Conservation (phyloP, 108 stramenopile species). For the Cylindrotheca fusiformis region DNA sequence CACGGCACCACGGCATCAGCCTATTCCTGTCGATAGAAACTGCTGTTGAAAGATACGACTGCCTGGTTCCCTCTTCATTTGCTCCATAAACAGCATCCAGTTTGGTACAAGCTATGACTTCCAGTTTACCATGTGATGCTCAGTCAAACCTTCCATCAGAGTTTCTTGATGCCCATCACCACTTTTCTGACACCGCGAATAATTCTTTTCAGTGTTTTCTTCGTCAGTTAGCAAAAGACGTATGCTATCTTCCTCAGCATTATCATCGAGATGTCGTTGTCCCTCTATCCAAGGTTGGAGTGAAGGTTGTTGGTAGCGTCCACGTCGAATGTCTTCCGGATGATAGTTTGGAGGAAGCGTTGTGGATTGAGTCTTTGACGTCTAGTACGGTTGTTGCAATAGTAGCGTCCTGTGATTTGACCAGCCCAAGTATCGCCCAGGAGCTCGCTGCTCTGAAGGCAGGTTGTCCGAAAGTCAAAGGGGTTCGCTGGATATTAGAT, state of each 20-base stretch:
- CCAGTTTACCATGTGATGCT: no score
- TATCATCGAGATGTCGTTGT: conserved; percentile 55
- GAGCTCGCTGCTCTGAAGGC: conserved; percentile 35
- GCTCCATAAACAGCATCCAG: no score
- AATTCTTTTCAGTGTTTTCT: conserved; percentile 62
- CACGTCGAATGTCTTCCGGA: conserved; percentile 84
- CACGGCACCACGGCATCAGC: no score
- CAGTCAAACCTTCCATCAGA: conserved; percentile 32
- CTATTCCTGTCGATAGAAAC: no score
- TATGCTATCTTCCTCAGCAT: conserved; percentile 48
- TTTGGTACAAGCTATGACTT: no score
- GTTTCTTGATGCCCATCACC: conserved; percentile 77
- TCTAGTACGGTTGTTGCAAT: conserved; percentile 44
- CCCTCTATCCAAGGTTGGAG: conserved; percentile 34
- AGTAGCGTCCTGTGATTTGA: conserved; percentile 69
- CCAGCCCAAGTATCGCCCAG: conserved; percentile 38
- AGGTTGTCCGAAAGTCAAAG: conserved; percentile 29
- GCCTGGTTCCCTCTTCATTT: no score
- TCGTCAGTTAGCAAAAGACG: conserved; percentile 25
- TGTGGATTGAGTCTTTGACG: conserved; percentile 48
- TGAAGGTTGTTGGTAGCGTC: conserved; percentile 43
- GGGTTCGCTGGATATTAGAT: conserved; percentile 81
- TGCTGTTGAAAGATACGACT: no score
- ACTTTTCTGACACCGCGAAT: conserved; percentile 60
- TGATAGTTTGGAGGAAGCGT: conserved; percentile 52